These are phyloP conservation scores for Conoideocrella luteorostrata DNA, from an alignment of 2,329 filamentous ascomycete species.

Conservation along the genomic window DNA sequence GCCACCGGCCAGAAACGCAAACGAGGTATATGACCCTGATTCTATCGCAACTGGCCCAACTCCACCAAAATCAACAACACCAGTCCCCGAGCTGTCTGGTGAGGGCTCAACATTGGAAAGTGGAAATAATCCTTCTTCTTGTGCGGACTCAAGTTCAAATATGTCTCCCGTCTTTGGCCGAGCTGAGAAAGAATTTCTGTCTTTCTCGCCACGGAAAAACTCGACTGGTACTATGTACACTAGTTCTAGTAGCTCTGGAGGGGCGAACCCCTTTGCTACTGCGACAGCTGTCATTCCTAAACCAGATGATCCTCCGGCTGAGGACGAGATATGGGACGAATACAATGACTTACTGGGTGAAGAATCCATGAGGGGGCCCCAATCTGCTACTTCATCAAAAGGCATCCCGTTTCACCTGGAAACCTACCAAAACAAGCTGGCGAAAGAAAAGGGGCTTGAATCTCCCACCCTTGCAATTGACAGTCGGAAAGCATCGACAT, in stretches of 20 bases:
- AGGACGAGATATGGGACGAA: conserved; percentile 92
- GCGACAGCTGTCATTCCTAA: conserved; percentile 62
- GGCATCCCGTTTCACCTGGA: conserved; percentile 52
- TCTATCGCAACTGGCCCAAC: conserved; percentile 45
- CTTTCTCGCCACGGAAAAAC: conserved; percentile 65
- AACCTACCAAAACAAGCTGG: conserved; percentile 33
- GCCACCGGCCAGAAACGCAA: conserved; percentile 23
- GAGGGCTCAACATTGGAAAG: conserved; percentile 29
- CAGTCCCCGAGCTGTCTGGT: conserved; percentile 27
- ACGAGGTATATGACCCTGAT: conserved; percentile 21
- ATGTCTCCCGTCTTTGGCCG: conserved; percentile 24
- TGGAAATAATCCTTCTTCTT: conserved; percentile 23
- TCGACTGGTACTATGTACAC: conserved; percentile 53
- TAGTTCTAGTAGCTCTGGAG: conserved; percentile 57
- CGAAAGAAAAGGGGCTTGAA: conserved; percentile 33
- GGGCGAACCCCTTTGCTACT: conserved; percentile 50
- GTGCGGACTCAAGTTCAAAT: conserved; percentile 22
- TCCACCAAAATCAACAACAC: conserved; percentile 33
- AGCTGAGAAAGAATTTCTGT: conserved; percentile 58
- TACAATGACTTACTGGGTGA: conserved; percentile 84
- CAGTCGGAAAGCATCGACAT: conserved; percentile 24
- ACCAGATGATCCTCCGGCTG: conserved; percentile 54
- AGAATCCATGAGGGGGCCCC: conserved; percentile 36
- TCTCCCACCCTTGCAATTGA: conserved; percentile 40
- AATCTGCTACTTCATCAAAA: conserved; percentile 50